Evolutionary conservation across 2,329 filamentous ascomycete genomes (phyloP).

Genomic region (Orbilia quercus): DNA sequence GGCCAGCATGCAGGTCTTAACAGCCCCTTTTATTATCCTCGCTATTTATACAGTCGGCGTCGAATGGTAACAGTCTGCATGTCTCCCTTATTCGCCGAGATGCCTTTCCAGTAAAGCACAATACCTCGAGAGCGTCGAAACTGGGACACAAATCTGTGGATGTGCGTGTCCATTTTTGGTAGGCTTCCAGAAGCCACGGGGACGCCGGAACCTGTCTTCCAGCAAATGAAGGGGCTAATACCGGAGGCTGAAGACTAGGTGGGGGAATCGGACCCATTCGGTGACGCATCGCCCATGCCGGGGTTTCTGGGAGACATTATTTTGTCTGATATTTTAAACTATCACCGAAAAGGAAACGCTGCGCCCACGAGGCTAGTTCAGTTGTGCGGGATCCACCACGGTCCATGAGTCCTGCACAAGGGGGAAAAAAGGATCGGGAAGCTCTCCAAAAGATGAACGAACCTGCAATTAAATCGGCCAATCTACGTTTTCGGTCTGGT

Average conservation of each 20-base stretch:
- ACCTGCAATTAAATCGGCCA: conserved; percentile 25
- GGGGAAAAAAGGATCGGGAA: conserved; percentile 5
- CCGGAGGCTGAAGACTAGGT: neutral
- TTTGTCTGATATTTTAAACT: neutral
- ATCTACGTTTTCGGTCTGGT: conserved; percentile 2
- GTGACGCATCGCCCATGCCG: conserved; percentile 25
- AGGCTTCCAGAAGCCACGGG: conserved; percentile 44
- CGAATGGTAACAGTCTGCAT: no score
- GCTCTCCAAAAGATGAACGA: conserved; percentile 19
- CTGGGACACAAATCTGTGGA: neutral
- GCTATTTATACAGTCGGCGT: no score
- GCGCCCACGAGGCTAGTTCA: conserved; percentile 4
- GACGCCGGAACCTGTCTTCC: conserved; percentile 15
- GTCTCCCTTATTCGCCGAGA: no score
- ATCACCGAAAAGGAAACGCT: conserved; percentile 10
- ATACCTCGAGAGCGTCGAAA: neutral
- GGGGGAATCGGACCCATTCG: conserved; percentile 21
- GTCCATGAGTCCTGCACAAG: neutral
- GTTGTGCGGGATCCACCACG: neutral
- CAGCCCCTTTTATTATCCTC: no score
- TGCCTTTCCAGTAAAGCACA: neutral
- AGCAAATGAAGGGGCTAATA: conserved; percentile 10
- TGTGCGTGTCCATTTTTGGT: conserved; percentile 14
- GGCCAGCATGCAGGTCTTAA: no score
- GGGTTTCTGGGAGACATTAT: conserved; percentile 3